Base-by-base conservation (phyloP, 1,284 basidiomycete genomes). In the Trichosporon sp. region DNA sequence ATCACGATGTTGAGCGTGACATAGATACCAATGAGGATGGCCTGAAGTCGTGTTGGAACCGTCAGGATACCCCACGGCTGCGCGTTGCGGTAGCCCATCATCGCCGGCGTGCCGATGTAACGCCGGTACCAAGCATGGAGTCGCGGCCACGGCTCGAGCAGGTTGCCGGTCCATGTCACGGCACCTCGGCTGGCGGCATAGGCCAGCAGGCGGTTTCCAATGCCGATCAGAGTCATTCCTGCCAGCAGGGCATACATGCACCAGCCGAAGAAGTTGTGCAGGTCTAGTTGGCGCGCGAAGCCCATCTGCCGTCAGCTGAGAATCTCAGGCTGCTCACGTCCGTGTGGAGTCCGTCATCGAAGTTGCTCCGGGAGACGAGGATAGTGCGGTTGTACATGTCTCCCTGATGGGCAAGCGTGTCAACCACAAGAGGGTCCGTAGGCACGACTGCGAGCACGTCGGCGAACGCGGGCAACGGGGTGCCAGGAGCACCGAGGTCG, bases 1-100 rank as follows among this genome's bases (percentile, higher is more conserved):
- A 85, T 76, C 51, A 77, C 61, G 66, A 80, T 14, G 72, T 80
- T 78, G 69, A 78, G 56, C 1, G 67, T 48, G 35, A 77, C 68
- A 64, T 77, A 79, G 26, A 68, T n/a, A 37, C 72, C 72, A 75
- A 79, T 72, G 21, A 76, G 71, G 46, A 78, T 67, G 6, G 70
- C 71, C 66, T 79, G 76, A 10, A 79, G 37, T 3, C 78, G 66
- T 1, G 78, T 78, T 0, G 78, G 78, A 21, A 79, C 65, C 4
- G 74, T 72, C n/a, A 76, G 54, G 70, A 71, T 72, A 7, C 73
- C 74, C 70, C 73, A 76, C 0, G 78, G 73, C 46, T 75, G 73
- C 12, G 74, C 66, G 66, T 77, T 77, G 26, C 69, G 68, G 43
- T 74, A 70, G 2, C 77, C 77, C 37, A 78, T 64, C 63, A 75